Percentiles rank a stretch among this genome's conserved stretches.
phyloP scores from a whole-genome alignment of 2,329 filamentous ascomycete species.

The Pyrenophora seminiperda region DNA sequence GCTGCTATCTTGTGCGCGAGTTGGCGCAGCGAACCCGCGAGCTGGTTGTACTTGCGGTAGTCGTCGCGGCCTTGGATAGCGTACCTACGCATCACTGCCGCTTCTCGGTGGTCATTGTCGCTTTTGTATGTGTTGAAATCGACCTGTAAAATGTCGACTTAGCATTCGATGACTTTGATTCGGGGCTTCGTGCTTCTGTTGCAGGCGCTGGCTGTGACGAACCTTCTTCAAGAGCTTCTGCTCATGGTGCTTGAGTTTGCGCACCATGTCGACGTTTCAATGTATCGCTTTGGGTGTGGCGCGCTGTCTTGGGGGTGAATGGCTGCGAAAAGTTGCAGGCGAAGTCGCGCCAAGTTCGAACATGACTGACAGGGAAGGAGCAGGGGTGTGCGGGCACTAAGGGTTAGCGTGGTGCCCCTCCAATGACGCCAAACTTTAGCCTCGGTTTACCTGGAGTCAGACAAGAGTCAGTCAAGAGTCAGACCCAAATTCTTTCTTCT shows the following conservation, averaged over 20 bases:
- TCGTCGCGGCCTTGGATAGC: conserved; percentile 83
- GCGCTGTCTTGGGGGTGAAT: not conserved
- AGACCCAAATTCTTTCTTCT: not conserved
- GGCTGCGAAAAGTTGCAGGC: conserved; percentile 1
- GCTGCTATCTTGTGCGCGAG: conserved; percentile 86
- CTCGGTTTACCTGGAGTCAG: conserved; percentile 7
- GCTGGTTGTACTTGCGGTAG: conserved; percentile 64
- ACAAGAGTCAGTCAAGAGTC: no score
- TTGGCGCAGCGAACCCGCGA: conserved; percentile 73
- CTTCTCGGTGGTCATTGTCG: conserved; percentile 84
- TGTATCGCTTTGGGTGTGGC: not conserved
- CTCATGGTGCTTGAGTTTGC: conserved; percentile 93
- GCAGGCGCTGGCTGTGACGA: not conserved
- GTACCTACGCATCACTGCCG: conserved; percentile 80
- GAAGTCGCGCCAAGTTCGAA: no score
- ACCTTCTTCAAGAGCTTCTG: conserved; percentile 82
- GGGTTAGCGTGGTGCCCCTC: conserved; percentile 16
- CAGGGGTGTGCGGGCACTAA: conserved; percentile 18
- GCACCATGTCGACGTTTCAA: conserved; percentile 68
- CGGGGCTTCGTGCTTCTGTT: no score
- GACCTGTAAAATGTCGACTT: conserved; percentile 54
- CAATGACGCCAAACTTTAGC: conserved; percentile 17
- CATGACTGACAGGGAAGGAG: conserved; percentile 19
- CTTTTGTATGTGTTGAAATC: conserved; percentile 95
- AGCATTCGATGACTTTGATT: not conserved